A percentile compares a stretch with the other conserved stretches of the same genome.
Conservation (phyloP, 1,284 basidiomycete genomes). For the Neolentinus lepideus region DNA sequence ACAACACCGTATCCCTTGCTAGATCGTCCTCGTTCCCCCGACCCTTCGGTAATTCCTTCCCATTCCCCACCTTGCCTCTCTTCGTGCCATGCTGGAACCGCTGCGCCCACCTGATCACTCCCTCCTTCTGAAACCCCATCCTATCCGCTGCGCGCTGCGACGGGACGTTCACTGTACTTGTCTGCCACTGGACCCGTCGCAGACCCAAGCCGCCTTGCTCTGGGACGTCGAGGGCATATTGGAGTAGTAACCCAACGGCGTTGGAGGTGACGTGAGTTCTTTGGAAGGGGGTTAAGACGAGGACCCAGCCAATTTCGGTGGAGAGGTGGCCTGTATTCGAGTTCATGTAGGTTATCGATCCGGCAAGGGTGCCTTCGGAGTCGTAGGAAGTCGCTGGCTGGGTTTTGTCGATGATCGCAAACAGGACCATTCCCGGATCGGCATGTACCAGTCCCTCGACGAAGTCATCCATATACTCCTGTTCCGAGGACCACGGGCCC, state of each 20-base stretch:
- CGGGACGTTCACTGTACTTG: slow-evolving; percentile 19
- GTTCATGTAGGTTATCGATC: slow-evolving; percentile 17
- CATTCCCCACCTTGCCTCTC: slow-evolving; percentile 1
- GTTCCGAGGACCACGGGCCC: background rate
- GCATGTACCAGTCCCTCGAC: background rate
- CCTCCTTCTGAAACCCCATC: slow-evolving; percentile 23
- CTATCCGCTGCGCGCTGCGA: slow-evolving; percentile 19
- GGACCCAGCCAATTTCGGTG: slow-evolving; percentile 9
- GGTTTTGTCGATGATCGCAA: slow-evolving; percentile 3
- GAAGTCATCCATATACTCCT: background rate
- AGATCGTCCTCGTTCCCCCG: background rate
- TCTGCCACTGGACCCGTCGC: slow-evolving; percentile 25
- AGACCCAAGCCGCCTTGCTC: slow-evolving; percentile 16
- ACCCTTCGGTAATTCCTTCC: background rate
- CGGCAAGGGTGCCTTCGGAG: slow-evolving; percentile 14
- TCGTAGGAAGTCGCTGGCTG: background rate
- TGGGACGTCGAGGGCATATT: slow-evolving; percentile 16
- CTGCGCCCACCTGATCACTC: slow-evolving; percentile 18
- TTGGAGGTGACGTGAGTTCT: slow-evolving; percentile 24
- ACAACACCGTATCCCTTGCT: slow-evolving; percentile 1
- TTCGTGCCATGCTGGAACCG: slow-evolving; percentile 10
- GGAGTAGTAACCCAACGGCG: slow-evolving; percentile 20
- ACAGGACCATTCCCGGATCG: background rate
- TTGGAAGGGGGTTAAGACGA: slow-evolving; percentile 13
- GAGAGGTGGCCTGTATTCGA: slow-evolving; percentile 7